These are phyloP conservation scores for Penicillium corylophilum DNA, from an alignment of 2,329 filamentous ascomycete species.

Conservation along the genomic window DNA sequence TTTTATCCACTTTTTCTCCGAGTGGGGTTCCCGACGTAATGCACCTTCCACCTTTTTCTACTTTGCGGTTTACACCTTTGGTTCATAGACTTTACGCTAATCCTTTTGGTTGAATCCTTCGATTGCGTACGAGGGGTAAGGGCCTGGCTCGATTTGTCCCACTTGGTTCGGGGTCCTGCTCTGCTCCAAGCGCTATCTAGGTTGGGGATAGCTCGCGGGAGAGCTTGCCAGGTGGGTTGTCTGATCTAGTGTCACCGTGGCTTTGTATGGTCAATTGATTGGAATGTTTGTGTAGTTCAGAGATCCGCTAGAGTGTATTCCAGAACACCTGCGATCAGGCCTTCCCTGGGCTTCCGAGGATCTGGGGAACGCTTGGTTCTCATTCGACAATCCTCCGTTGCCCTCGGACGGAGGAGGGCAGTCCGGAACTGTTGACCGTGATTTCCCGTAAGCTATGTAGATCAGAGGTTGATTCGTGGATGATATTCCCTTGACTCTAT, in stretches of 20 bases:
- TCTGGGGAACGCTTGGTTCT: neutral
- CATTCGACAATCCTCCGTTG: neutral
- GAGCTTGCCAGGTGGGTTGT: neutral
- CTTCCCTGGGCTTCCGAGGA: neutral
- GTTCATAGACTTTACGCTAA: neutral
- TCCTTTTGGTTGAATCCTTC: neutral
- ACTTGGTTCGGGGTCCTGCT: neutral
- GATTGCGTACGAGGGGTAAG: neutral
- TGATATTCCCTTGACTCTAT: neutral
- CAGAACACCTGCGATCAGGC: neutral
- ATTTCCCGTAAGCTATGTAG: neutral
- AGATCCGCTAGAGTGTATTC: neutral
- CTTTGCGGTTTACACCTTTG: neutral
- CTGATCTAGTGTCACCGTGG: conserved; percentile 6
- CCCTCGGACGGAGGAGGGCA: neutral
- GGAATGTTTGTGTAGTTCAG: neutral
- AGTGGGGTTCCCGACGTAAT: conserved; percentile 13
- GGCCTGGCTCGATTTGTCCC: neutral
- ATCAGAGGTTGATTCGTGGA: neutral
- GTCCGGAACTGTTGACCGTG: neutral
- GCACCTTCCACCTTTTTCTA: neutral
- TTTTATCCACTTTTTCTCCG: conserved; percentile 13
- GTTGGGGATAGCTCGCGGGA: neutral
- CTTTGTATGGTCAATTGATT: neutral
- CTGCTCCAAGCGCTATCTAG: neutral